A percentile compares a stretch with the other conserved stretches of the same genome.
Conservation (phyloP, 345 rosid species). For the Jatropha curcas region DNA sequence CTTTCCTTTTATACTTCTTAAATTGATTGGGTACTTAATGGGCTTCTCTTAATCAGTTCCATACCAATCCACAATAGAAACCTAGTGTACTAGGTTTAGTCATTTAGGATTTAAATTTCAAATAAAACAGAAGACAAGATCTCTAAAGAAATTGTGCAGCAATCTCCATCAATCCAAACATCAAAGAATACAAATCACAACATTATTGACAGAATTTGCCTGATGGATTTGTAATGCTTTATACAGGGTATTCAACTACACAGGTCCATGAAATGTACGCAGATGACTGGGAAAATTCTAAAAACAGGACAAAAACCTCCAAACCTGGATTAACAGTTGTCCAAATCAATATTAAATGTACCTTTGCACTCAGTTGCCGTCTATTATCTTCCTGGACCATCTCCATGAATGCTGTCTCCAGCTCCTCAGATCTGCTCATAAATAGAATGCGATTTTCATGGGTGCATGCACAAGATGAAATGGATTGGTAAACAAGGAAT, state of each 20-base stretch:
- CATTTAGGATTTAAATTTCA: neutral
- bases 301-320: neutral
- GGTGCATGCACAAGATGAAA: conserved; percentile 11
- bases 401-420: conserved; percentile 93
- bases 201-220: neutral
- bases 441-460: neutral
- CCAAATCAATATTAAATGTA: conserved; percentile 27
- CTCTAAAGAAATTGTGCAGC: neutral
- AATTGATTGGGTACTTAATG: neutral
- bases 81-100: neutral
- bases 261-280: neutral
- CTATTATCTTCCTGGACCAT: conserved; percentile 90
- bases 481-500: conserved; percentile 4
- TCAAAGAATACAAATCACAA: neutral
- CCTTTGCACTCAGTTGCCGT: conserved; percentile 73
- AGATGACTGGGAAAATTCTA: neutral
- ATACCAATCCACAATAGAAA: neutral
- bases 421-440: conserved; percentile 78
- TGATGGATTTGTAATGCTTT: neutral
- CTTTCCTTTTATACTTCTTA: neutral
- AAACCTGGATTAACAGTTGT: neutral
- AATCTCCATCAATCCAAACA: neutral
- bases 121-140: neutral
- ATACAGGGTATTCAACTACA: neutral
- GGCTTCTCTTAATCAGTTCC: conserved; percentile 2